Evolutionary conservation across 2,329 filamentous ascomycete species (phyloP).

Genomic region (Monosporascus ibericus): DNA sequence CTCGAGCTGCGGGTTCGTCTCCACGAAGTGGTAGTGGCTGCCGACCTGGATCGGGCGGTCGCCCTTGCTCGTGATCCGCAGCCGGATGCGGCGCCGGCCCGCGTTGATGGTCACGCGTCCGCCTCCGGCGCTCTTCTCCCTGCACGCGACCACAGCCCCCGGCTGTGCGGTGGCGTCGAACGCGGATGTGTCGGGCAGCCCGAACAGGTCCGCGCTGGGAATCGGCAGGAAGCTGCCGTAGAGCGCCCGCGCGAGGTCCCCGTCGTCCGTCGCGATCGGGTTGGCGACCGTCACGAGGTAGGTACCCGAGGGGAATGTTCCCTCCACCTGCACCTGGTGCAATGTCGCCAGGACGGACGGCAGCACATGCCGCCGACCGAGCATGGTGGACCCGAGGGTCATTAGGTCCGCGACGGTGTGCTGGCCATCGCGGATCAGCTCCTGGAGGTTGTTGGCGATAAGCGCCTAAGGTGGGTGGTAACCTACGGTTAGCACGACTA

Average conservation of each 20-base stretch:
- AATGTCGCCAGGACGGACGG: slow-evolving; percentile 76
- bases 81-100: slow-evolving; percentile 63
- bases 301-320: slow-evolving; percentile 84
- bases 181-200: slow-evolving; percentile 54
- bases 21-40: slow-evolving; percentile 93
- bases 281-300: slow-evolving; percentile 94
- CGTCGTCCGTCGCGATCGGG: slow-evolving; percentile 79
- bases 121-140: slow-evolving; percentile 24
- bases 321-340: slow-evolving; percentile 84
- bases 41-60: slow-evolving; percentile 90
- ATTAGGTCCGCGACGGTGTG: slow-evolving; percentile 92
- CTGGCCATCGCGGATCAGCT: slow-evolving; percentile 94
- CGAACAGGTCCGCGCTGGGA: slow-evolving; percentile 63
- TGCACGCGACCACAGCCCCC: slow-evolving; percentile 66
- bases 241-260: slow-evolving; percentile 76
- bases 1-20: slow-evolving; percentile 83
- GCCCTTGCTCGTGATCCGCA: slow-evolving; percentile 78
- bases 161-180: slow-evolving; percentile 66
- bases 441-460: slow-evolving; percentile 85
- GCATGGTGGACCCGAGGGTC: slow-evolving; percentile 83
- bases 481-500: slow-evolving; percentile 1
- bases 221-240: slow-evolving; percentile 89
- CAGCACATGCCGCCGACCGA: slow-evolving; percentile 85
- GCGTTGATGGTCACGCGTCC: slow-evolving; percentile 64
- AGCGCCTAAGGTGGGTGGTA: slow-evolving; percentile 49